Evolutionary conservation across 495 filamentous ascomycete genomes (phyloP), one percentile per base, ranked within the genome.

Genomic region (Xylaria telfairii): DNA sequence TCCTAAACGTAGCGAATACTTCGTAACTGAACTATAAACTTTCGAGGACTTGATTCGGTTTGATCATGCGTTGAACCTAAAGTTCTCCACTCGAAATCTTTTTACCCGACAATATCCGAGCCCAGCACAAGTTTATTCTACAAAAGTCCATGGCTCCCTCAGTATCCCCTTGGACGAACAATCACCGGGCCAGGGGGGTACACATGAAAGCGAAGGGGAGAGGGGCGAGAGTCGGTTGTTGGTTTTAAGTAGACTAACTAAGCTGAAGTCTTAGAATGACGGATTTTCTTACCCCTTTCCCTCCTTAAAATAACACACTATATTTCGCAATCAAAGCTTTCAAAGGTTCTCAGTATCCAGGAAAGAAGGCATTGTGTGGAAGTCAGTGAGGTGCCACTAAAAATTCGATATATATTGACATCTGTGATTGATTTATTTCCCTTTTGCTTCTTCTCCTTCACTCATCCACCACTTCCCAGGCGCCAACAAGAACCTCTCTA

Each of bases 401-500:
- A 59, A 41, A 42, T 19, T 42, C n/a, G 2, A 42, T 28, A 28
- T 62, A 15, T 41, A 28, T 41, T 15, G 34, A 13, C 21, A 21
- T 37, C 5, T 30, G 37, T 19, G 24, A 28, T 53, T 8, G 24
- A 53, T 53, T 21, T 37, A 34, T 21, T 19, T 9, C 7, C 17
- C 57, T 47, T 42, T 63, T 12, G 12, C 9, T 4, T 39, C n/a
- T 8, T 21, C 59, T 15, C 9, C 34, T 56, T 75, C 72, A 75
- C 53, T 81, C 81, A 71, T 85, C 77, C n/a, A 77, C 81, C 63
- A 66, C 72, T 68, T 83, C 83, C 85, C 85, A 87, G 30, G 62
- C 79, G 6, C 91, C 92, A 67, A 92, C 82, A 32, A 87, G 79
- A 41, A 94, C 87, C 26, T 80, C 80, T 21, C 87, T 86, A 72